phyloP scores from a whole-genome alignment of 345 rosid species.

The Salix suchowensis region DNA sequence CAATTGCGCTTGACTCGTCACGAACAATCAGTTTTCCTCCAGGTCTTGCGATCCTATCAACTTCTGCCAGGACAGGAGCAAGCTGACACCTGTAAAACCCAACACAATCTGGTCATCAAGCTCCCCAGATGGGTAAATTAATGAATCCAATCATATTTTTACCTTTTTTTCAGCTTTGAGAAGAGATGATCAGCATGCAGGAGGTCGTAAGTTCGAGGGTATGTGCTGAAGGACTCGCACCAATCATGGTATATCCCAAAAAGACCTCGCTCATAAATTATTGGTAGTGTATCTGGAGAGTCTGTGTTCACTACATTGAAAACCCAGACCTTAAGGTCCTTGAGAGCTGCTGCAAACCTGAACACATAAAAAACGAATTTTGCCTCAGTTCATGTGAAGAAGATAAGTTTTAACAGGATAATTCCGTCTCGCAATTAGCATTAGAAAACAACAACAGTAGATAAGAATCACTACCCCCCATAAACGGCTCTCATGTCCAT shows the following conservation, averaged over 20 bases:
- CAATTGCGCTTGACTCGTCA: conserved; percentile 52
- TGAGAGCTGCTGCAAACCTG: conserved; percentile 86
- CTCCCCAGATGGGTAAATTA: neutral
- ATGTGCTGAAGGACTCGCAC: conserved; percentile 93
- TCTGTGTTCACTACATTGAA: conserved; percentile 73
- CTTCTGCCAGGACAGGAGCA: conserved; percentile 76
- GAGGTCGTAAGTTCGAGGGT: conserved; percentile 79
- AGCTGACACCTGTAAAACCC: conserved; percentile 68
- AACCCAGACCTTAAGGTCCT: conserved; percentile 73
- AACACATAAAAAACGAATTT: neutral
- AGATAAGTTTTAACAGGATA: neutral
- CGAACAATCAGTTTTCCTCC: conserved; percentile 84
- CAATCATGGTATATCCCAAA: conserved; percentile 91
- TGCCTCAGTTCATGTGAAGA: neutral
- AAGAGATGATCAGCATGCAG: conserved; percentile 90
- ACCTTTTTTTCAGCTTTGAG: conserved; percentile 72
- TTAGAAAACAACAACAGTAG: neutral
- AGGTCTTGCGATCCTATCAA: conserved; percentile 85
- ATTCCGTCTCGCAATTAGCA: neutral
- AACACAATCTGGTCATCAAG: neutral
- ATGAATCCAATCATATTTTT: neutral
- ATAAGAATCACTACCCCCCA: conserved; percentile 55
- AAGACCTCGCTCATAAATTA: conserved; percentile 82
- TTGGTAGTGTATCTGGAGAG: conserved; percentile 85
- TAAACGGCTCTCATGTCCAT: conserved; percentile 97